Base-by-base conservation (phyloP, 2,329 filamentous ascomycete genomes). In the Diaporthe aspalathi region DNA sequence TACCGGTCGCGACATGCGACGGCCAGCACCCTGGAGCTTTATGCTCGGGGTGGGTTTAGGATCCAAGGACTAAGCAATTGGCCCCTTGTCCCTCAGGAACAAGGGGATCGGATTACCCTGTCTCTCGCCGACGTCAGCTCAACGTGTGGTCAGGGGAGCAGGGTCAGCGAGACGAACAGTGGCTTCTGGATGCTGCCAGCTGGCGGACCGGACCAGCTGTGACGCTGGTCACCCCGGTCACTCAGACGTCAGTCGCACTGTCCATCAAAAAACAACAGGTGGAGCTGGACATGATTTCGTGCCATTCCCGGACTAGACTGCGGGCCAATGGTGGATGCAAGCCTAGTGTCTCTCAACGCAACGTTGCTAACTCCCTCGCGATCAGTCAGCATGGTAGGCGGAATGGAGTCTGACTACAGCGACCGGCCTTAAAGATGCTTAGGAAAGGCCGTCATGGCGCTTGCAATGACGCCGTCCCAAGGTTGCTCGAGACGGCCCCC, bases 61-160 rank as follows among this genome's bases (percentile, higher is more conserved):
- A 50, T 63, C 20, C 70, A 53, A 71, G 70, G 47, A 9, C 32
- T 16, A 50, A 32, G 47, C 45, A 9, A 29, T 53, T 32, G 27
- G 43, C 60, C 60, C 43, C 60, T n/a, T 65, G 60, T 17, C 29
- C n/a, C 45, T 24, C 14, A 38, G 7, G 50, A 53, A 67, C 52
- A 40, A 60, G 43, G 53, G 52, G 52, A 49, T 49, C 22, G 43
- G 43, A 52, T n/a, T 32, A 32, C 24, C 47, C 49, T 45, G 32
- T 47, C 22, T 52, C 57, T 6, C 11, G 68, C 35, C 60, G 63
- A 70, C 69, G 69, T 68, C 69, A 71, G 56, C 17, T 29, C 9
- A 54, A 53, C 45, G 52, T 47, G 62, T 17, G 45, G 40, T 17
- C 20, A 1, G 24, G 35, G 38, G 49, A 67, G 49, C 60, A 47